Conservation (phyloP, 2,329 filamentous ascomycete species). For the Epichloe bromicola region DNA sequence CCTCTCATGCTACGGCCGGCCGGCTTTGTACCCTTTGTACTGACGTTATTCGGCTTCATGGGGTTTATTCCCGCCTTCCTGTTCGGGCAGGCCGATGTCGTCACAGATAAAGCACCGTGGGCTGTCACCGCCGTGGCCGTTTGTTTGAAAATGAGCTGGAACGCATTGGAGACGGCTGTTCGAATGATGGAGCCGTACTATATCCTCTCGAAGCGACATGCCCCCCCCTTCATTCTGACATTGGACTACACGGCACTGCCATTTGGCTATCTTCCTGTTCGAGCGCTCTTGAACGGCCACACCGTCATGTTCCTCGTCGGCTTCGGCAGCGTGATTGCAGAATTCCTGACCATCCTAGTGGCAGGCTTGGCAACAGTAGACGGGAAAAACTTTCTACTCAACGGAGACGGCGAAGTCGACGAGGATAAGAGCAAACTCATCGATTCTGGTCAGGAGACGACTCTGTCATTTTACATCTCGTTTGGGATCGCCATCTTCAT, state of each 20-base stretch:
- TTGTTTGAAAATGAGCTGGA: slow-evolving; percentile 54
- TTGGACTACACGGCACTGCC: slow-evolving; percentile 63
- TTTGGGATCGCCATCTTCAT: slow-evolving; percentile 49
- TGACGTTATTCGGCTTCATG: slow-evolving; percentile 42
- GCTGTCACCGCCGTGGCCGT: slow-evolving; percentile 53
- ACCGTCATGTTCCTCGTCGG: slow-evolving; percentile 55
- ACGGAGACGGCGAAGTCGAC: slow-evolving; percentile 7
- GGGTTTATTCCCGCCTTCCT: slow-evolving; percentile 47
- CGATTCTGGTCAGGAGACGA: slow-evolving; percentile 46
- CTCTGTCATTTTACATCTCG: slow-evolving; percentile 52
- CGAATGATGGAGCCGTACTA: slow-evolving; percentile 67
- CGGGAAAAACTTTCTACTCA: slow-evolving; percentile 42
- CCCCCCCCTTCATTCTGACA: slow-evolving; percentile 52
- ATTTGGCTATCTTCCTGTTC: slow-evolving; percentile 50
- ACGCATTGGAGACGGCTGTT: slow-evolving; percentile 53
- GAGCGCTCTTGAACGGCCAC: slow-evolving; percentile 50
- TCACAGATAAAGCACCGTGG: slow-evolving; percentile 52
- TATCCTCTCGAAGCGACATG: slow-evolving; percentile 52
- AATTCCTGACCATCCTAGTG: slow-evolving; percentile 58
- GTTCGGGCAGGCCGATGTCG: slow-evolving; percentile 39
- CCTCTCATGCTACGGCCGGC: slow-evolving; percentile 52
- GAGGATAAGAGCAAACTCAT: slow-evolving; percentile 15
- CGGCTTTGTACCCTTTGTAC: slow-evolving; percentile 48
- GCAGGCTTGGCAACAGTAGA: slow-evolving; percentile 53
- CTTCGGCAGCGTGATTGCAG: slow-evolving; percentile 57